Percentiles rank a stretch among this genome's conserved stretches.
Evolutionary conservation across 1,284 basidiomycete genomes (phyloP).

Genomic region (Earliella scabrosa): DNA sequence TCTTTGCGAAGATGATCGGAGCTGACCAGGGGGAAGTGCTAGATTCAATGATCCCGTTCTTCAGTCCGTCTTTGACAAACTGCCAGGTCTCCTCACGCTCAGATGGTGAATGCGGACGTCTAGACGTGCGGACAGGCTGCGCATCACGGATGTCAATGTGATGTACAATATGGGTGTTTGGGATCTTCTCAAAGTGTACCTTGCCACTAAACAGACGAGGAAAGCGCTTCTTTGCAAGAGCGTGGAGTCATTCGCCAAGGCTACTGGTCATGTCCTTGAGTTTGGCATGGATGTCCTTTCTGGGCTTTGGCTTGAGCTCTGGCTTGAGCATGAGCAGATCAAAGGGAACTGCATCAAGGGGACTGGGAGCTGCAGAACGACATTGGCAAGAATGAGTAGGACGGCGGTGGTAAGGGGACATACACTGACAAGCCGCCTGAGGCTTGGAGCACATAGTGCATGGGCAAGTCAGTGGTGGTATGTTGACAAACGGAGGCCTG

Average conservation of each 20-base stretch:
- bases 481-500: neutral
- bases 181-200: neutral
- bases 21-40: neutral
- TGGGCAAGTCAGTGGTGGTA: neutral
- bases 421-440: neutral
- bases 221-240: neutral
- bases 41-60: neutral
- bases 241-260: no score
- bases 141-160: neutral
- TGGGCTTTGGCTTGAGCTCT: no score
- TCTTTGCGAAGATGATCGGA: slow-evolving; percentile 40
- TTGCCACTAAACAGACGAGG: neutral
- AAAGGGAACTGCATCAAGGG: no score
- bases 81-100: neutral
- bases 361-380: no score
- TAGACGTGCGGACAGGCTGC: neutral
- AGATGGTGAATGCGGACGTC: neutral
- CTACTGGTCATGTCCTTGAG: no score
- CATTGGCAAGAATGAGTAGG: no score
- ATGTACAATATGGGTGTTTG: neutral
- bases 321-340: no score
- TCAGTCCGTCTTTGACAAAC: neutral
- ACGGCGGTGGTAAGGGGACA: neutral
- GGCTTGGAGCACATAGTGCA: neutral
- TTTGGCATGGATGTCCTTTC: no score